phyloP scores from a whole-genome alignment of 2,329 filamentous ascomycete genomes.

The Alternaria arbusti region DNA sequence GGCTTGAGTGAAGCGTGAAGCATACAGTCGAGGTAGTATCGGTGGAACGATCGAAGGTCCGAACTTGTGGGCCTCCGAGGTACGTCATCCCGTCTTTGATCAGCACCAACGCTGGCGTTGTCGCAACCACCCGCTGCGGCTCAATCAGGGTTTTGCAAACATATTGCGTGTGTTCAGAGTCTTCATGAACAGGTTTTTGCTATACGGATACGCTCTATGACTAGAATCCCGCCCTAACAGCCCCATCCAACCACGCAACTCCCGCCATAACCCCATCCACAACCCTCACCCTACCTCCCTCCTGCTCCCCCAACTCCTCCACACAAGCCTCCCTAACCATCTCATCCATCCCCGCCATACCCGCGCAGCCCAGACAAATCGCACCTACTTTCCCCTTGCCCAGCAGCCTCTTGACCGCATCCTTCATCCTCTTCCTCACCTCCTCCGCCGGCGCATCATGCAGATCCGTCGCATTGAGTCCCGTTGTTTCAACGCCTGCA shows the following conservation, averaged over 20 bases:
- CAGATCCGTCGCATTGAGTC: slow-evolving; percentile 78
- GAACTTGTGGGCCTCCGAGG: background rate
- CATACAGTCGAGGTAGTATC: background rate
- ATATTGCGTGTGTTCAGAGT: background rate
- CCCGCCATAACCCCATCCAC: slow-evolving; percentile 82
- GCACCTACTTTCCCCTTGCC: slow-evolving; percentile 63
- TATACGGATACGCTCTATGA: too few species aligned
- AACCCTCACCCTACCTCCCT: slow-evolving; percentile 68
- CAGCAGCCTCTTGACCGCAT: slow-evolving; percentile 73
- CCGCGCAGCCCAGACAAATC: slow-evolving; percentile 86
- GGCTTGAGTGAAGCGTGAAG: too few species aligned
- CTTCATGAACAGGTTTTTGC: too few species aligned
- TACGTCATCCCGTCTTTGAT: background rate
- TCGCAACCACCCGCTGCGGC: background rate
- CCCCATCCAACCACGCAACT: slow-evolving; percentile 66
- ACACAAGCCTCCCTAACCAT: slow-evolving; percentile 74
- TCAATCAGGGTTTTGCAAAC: background rate
- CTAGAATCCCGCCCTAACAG: slow-evolving; percentile 47
- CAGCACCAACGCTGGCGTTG: too few species aligned
- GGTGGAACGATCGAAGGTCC: background rate
- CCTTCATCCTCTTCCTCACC: slow-evolving; percentile 69
- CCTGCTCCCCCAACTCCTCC: slow-evolving; percentile 66
- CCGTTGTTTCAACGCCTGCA: slow-evolving; percentile 81
- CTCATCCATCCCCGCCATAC: slow-evolving; percentile 84
- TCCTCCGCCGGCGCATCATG: slow-evolving; percentile 71